Percentiles rank a stretch among this genome's conserved stretches.
Conservation (phyloP, 2,329 filamentous ascomycete genomes). For the Apiospora sp. region DNA sequence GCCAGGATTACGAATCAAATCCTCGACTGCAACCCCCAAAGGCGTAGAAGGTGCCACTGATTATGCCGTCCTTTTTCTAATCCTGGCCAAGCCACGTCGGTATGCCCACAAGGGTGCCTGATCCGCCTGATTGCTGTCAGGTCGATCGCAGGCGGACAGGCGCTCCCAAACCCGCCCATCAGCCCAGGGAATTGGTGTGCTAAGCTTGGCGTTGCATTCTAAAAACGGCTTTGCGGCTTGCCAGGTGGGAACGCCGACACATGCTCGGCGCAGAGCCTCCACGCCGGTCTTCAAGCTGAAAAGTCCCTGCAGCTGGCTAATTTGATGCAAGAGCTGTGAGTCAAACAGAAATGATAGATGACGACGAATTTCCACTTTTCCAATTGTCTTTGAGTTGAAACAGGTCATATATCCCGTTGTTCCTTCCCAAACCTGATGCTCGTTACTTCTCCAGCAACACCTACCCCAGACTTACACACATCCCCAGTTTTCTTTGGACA, state of each 20-base stretch:
- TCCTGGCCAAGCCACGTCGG: neutral
- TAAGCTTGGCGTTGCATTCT: conserved; percentile 11
- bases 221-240: neutral
- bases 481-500: neutral
- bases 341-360: neutral
- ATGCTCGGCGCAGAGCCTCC: neutral
- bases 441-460: neutral
- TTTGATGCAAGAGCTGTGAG: neutral
- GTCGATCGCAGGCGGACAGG: neutral
- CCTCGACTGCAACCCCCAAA: neutral
- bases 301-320: neutral
- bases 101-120: neutral
- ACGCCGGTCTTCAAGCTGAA: neutral
- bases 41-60: neutral
- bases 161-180: neutral
- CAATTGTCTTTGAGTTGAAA: neutral
- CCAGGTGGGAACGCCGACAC: neutral
- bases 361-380: neutral
- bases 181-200: neutral
- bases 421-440: neutral
- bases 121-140: neutral
- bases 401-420: neutral
- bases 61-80: neutral
- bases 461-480: neutral
- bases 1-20: neutral